Percentiles rank a stretch among this genome's conserved stretches.
These are phyloP conservation scores for Teratosphaeria destructans DNA, from an alignment of 2,329 filamentous ascomycete species.

Conservation along the genomic window DNA sequence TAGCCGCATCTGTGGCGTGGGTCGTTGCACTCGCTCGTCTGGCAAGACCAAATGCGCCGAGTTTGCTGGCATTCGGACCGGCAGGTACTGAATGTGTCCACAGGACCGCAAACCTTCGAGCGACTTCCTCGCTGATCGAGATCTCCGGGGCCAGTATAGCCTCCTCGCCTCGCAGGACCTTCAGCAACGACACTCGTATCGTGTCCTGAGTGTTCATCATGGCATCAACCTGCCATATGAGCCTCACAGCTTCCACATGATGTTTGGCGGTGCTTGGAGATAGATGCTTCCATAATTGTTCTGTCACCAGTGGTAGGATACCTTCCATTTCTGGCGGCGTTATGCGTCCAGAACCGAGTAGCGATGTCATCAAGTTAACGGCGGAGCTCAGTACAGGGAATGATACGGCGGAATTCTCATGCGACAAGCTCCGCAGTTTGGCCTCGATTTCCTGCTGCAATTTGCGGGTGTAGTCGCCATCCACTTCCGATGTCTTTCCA, in stretches of 20 bases:
- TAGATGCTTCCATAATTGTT: constrained; percentile 67
- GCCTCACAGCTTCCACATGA: constrained; percentile 83
- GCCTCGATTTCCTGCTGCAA: background rate
- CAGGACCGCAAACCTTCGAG: constrained; percentile 60
- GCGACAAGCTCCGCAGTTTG: background rate
- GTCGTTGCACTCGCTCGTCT: constrained; percentile 20
- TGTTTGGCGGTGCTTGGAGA: constrained; percentile 80
- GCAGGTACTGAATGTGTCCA: constrained; percentile 62
- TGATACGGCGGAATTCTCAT: constrained; percentile 1
- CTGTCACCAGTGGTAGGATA: constrained; percentile 53
- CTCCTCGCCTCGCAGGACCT: background rate
- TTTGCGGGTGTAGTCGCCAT: background rate
- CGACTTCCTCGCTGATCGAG: constrained; percentile 39
- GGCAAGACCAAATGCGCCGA: constrained; percentile 5
- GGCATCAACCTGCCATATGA: constrained; percentile 71
- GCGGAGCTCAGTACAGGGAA: constrained; percentile 14
- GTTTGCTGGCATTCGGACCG: constrained; percentile 5
- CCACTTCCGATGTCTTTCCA: background rate
- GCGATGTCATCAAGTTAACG: constrained; percentile 9
- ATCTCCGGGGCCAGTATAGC: background rate
- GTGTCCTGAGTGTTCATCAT: constrained; percentile 9
- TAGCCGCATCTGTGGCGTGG: constrained; percentile 13
- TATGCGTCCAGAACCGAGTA: constrained; percentile 4
- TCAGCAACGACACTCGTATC: constrained; percentile 11
- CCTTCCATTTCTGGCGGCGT: constrained; percentile 32